These are phyloP conservation scores for Monascus ruber DNA, from an alignment of 2,329 filamentous ascomycete genomes.

Conservation along the genomic window DNA sequence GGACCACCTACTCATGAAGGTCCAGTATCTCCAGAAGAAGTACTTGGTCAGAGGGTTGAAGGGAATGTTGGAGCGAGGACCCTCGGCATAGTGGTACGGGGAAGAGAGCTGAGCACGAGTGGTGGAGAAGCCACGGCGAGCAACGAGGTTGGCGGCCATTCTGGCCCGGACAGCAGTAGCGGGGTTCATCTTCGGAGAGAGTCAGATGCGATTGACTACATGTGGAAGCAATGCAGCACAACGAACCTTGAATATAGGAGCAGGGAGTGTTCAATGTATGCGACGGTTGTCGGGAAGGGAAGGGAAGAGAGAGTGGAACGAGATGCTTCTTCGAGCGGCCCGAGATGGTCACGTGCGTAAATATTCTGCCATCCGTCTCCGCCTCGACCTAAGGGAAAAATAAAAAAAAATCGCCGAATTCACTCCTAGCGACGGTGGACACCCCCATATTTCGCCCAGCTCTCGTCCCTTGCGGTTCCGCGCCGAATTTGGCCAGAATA, in stretches of 20 bases:
- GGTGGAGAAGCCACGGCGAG: conserved; percentile 88
- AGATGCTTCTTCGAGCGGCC: conserved; percentile 5
- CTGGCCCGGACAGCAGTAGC: conserved; percentile 52
- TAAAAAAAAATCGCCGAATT: no score
- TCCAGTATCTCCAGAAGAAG: conserved; percentile 77
- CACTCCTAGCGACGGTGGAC: conserved; percentile 12
- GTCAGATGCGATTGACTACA: conserved; percentile 30
- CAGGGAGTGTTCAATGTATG: not conserved
- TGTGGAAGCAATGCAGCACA: conserved; percentile 1
- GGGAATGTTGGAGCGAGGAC: conserved; percentile 84
- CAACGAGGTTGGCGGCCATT: conserved; percentile 54
- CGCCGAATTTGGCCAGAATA: not conserved
- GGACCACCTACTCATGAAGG: conserved; percentile 53
- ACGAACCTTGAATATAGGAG: conserved; percentile 19
- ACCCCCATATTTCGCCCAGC: conserved; percentile 5
- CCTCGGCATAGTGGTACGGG: conserved; percentile 98
- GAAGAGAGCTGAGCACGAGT: conserved; percentile 75
- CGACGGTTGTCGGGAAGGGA: conserved; percentile 1
- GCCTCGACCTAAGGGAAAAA: not conserved
- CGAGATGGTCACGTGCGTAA: conserved; percentile 7
- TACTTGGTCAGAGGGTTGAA: conserved; percentile 90
- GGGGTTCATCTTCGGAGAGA: conserved; percentile 60
- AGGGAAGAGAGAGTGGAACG: conserved; percentile 11
- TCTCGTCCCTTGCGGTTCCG: conserved; percentile 1
- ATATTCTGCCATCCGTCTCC: not conserved